Base-by-base conservation (phyloP, 108 stramenopile species). In the Cylindrotheca closterium region DNA sequence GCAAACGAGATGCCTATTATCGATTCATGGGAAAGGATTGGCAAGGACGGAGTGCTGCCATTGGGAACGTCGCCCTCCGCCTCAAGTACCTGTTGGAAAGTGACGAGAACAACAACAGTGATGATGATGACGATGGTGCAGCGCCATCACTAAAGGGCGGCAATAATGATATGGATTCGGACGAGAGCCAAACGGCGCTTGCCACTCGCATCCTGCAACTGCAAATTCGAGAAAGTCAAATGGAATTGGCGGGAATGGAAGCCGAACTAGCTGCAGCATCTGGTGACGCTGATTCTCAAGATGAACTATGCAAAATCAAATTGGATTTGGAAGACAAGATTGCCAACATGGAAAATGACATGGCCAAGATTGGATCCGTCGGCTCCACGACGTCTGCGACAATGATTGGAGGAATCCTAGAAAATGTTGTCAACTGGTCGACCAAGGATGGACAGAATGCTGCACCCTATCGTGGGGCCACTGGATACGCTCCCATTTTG, bases 1-100 rank as follows among this genome's bases (percentile, higher is more conserved):
- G 92, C 15, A 96, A 96, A 67, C 67, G 91, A 42, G 91, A 91
- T 64, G 92, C 92, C 1, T 95, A 86, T 73, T 79, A 87, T 58
- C 70, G 89, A n/a, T 73, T 95, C 49, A 77, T 82, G 75, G 94
- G 94, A 2, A 91, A 90, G 58, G 68, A 55, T 37, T 72, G 55
- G 53, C 63, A 56, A 57, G 82, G 77, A 0, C 64, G 81, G 46
- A 82, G 79, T 60, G 45, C 79, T 25, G 77, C 73, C 28, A 61
- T 75, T 67, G 80, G 80, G 17, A 85, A 83, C 60, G 34, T 87
- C 57, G 69, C 80, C 3, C 0, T 65, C 10, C 56, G 69, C 25
- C 18, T 81, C 1, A 63, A 78, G 26, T 74, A 80, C 51, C 48
- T 76, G 51, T 50, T 81, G 52, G 79, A 76, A 42, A 17, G 34